Percentiles rank a stretch among this genome's conserved stretches.
These are phyloP conservation scores for Rhexocercosporidium sp. DNA, from an alignment of 2,329 filamentous ascomycete genomes.

Conservation along the genomic window DNA sequence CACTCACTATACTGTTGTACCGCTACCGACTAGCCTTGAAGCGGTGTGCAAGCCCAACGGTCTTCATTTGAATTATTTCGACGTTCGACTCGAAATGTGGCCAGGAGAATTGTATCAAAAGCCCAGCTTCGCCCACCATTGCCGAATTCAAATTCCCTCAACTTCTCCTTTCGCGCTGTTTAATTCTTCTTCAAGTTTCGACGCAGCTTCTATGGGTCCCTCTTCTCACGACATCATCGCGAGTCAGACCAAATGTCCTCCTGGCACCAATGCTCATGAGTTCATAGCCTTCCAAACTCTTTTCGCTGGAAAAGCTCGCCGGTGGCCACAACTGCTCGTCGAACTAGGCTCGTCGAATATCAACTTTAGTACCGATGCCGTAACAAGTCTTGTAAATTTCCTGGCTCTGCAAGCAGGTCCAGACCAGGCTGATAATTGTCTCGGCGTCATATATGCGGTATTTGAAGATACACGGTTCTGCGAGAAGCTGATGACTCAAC, in stretches of 20 bases:
- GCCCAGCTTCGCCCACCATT: constrained; percentile 42
- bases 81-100: constrained; percentile 37
- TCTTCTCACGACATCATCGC: constrained; percentile 51
- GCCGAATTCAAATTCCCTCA: constrained; percentile 43
- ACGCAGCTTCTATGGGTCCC: constrained; percentile 37
- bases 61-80: constrained; percentile 40
- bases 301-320: constrained; percentile 47
- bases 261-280: constrained; percentile 53
- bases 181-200: constrained; percentile 25
- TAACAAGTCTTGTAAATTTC: constrained; percentile 54
- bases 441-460: constrained; percentile 54
- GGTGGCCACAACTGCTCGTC: constrained; percentile 54
- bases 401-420: constrained; percentile 63
- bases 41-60: constrained; percentile 40
- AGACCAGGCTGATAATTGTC: constrained; percentile 31
- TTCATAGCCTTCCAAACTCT: constrained; percentile 53
- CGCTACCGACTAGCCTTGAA: constrained; percentile 37
- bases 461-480: constrained; percentile 59
- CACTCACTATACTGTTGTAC: constrained; percentile 42
- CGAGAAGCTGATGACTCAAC: constrained; percentile 50
- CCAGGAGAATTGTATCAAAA: constrained; percentile 31
- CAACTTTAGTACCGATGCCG: constrained; percentile 63
- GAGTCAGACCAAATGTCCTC: constrained; percentile 52
- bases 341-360: constrained; percentile 59
- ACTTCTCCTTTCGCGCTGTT: constrained; percentile 38